phyloP scores from a whole-genome alignment of 805 yeast species.

The Suhomyces faveliae region DNA sequence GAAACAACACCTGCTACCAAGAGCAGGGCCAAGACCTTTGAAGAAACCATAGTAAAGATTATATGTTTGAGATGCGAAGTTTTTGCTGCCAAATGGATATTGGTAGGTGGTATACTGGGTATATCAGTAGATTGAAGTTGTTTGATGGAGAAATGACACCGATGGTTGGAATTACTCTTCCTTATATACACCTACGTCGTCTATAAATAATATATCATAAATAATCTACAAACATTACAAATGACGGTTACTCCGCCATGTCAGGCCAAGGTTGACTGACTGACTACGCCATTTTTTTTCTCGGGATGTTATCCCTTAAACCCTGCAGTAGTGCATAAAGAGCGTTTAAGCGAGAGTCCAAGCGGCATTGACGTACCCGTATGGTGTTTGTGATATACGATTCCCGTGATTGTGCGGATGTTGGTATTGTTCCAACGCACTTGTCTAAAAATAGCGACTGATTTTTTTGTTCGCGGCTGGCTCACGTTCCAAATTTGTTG shows the following conservation, averaged over 20 bases:
- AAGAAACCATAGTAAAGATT: constrained; percentile 5
- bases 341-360: not conserved
- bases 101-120: too few relatives aligned
- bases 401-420: not conserved
- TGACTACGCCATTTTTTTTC: not conserved
- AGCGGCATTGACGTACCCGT: not conserved
- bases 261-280: too few relatives aligned
- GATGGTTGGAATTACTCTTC: not conserved
- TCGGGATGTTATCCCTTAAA: not conserved
- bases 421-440: not conserved
- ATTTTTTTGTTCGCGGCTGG: not conserved
- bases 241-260: not conserved
- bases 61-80: too few relatives aligned
- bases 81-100: too few relatives aligned
- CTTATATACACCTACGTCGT: not conserved
- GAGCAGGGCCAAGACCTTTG: not conserved
- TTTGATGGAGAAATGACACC: not conserved
- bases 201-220: not conserved
- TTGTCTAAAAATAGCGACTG: not conserved
- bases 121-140: not conserved
- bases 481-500: constrained; percentile 1
- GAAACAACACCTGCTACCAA: not conserved
- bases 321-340: not conserved
- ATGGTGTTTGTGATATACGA: not conserved
- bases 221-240: not conserved